Evolutionary conservation across 345 rosid genomes (phyloP).

Genomic region (Eucalyptus pauciflora): DNA sequence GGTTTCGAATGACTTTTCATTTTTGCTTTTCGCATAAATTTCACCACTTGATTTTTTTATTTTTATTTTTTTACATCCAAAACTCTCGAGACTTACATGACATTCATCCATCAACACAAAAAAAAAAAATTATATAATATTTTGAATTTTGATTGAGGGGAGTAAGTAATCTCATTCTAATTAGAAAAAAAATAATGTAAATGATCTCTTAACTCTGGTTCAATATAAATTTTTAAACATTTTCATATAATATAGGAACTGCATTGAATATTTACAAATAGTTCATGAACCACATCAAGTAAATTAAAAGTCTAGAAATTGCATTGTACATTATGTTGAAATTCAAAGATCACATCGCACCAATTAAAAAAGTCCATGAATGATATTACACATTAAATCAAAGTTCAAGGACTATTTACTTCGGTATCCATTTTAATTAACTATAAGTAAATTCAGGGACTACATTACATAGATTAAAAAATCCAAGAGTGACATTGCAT

Average conservation of each 20-base stretch:
- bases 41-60: neutral
- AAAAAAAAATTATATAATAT: no score
- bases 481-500: no score
- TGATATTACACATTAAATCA: accelerated
- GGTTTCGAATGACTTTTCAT: neutral
- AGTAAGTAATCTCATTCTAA: neutral
- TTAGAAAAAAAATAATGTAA: neutral
- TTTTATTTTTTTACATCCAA: neutral
- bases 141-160: neutral
- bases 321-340: accelerated
- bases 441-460: no score
- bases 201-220: accelerated
- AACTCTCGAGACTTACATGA: neutral
- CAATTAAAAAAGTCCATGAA: accelerated
- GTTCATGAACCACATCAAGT: accelerated
- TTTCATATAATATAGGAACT: accelerated
- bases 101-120: neutral
- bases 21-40: neutral
- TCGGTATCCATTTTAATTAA: no score
- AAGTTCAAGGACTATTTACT: accelerated
- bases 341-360: accelerated
- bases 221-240: neutral
- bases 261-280: neutral
- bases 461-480: no score
- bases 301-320: accelerated